These are phyloP conservation scores for Penicillium frequentans DNA, from an alignment of 2,329 filamentous ascomycete genomes.

Conservation along the genomic window DNA sequence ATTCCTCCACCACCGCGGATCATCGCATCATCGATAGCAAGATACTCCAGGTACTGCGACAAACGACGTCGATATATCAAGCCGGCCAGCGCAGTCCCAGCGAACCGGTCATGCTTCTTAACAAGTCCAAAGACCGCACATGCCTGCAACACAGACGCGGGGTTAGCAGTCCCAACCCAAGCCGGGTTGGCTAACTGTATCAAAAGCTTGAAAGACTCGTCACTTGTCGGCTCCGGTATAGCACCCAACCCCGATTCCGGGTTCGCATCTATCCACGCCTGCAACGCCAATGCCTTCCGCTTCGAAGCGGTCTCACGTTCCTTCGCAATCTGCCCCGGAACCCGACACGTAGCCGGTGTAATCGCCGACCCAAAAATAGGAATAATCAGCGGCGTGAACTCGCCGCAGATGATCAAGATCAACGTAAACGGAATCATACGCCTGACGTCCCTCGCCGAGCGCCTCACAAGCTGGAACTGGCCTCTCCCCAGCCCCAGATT, in stretches of 20 bases:
- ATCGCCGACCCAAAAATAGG: constrained; percentile 65
- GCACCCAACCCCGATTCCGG: background rate
- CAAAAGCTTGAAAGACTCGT: constrained; percentile 32
- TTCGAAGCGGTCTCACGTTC: constrained; percentile 56
- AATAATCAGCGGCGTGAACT: constrained; percentile 81
- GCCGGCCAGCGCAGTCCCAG: constrained; percentile 28
- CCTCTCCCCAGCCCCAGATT: constrained; percentile 52
- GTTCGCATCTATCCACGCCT: constrained; percentile 19
- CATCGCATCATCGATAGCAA: constrained; percentile 70
- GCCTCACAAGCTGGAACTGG: constrained; percentile 68
- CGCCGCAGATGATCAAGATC: constrained; percentile 75
- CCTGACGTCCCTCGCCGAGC: constrained; percentile 70
- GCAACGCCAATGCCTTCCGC: constrained; percentile 29
- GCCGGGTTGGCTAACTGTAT: constrained; percentile 22
- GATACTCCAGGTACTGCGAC: constrained; percentile 57
- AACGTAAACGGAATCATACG: constrained; percentile 77
- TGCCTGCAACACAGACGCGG: constrained; percentile 30
- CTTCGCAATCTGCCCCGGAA: constrained; percentile 70
- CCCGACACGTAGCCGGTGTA: constrained; percentile 78
- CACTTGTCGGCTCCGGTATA: background rate
- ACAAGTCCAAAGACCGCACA: constrained; percentile 37
- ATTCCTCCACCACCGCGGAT: constrained; percentile 65
- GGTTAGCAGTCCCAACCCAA: constrained; percentile 21
- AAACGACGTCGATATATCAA: constrained; percentile 57
- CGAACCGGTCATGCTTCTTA: constrained; percentile 43